A percentile compares a stretch with the other conserved stretches of the same genome.
Conservation (phyloP, 208 protist species). For the Naegleria gruberi region DNA sequence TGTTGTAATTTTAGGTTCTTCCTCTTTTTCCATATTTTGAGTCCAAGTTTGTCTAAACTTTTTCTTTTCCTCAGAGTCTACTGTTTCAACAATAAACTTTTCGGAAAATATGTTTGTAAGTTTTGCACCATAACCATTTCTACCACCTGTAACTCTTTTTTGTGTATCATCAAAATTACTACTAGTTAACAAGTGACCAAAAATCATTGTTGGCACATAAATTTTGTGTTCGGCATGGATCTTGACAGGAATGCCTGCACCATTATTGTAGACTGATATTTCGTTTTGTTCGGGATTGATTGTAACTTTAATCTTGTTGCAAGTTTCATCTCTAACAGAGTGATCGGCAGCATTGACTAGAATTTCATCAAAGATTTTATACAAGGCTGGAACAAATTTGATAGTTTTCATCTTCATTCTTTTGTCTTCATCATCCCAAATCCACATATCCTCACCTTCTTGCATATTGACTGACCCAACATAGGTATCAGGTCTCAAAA, state of each 20-base stretch:
- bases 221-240: slow-evolving; percentile 91
- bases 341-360: slow-evolving; percentile 99
- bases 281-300: slow-evolving; percentile 80
- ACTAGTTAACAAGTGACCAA: slow-evolving; percentile 97
- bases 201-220: slow-evolving; percentile 99
- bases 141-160: slow-evolving; percentile 88
- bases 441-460: slow-evolving; percentile 80
- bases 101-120: slow-evolving; percentile 99
- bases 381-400: slow-evolving; percentile 95
- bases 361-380: slow-evolving; percentile 99
- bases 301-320: slow-evolving; percentile 79
- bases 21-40: slow-evolving; percentile 91
- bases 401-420: slow-evolving; percentile 84
- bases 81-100: slow-evolving; percentile 92
- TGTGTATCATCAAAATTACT: slow-evolving; percentile 98
- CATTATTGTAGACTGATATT: slow-evolving; percentile 97
- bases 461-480: slow-evolving; percentile 85
- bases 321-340: slow-evolving; percentile 86
- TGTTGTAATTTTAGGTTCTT: slow-evolving; percentile 71
- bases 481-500: slow-evolving; percentile 98
- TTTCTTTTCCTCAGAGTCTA: slow-evolving; percentile 70
- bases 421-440: slow-evolving; percentile 75
- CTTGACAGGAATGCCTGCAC: slow-evolving; percentile 92
- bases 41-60: slow-evolving; percentile 90
- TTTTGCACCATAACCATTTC: slow-evolving; percentile 98